Percentiles rank a stretch among this genome's conserved stretches.
These are phyloP conservation scores for Pleurotus tuoliensis DNA, from an alignment of 768 basidiomycete species.

Conservation along the genomic window DNA sequence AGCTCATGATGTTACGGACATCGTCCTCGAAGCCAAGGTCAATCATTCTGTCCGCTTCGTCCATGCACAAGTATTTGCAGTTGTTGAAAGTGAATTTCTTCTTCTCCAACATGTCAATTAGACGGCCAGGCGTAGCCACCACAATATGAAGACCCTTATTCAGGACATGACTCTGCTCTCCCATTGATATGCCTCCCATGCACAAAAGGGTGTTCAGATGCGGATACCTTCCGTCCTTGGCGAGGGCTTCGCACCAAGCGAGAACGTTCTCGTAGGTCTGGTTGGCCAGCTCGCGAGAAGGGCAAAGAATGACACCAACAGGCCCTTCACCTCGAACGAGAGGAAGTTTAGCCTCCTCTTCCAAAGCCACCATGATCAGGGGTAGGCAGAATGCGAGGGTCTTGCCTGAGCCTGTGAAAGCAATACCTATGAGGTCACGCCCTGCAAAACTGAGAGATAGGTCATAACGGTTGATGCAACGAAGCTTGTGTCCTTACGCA, in stretches of 20 bases:
- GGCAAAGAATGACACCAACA: conserved; percentile 94
- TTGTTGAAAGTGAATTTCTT: conserved; percentile 86
- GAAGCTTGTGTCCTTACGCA: conserved; percentile 53
- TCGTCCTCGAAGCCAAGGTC: conserved; percentile 99
- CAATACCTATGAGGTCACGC: conserved; percentile 97
- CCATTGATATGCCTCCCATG: conserved; percentile 98
- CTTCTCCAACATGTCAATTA: conserved; percentile 99
- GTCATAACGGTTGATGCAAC: conserved; percentile 14
- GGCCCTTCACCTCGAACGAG: conserved; percentile 94
- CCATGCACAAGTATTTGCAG: conserved; percentile 97
- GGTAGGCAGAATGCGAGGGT: conserved; percentile 99
- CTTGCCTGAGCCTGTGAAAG: conserved; percentile 98
- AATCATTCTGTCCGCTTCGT: conserved; percentile 99
- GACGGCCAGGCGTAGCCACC: conserved; percentile 92
- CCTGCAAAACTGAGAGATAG: conserved; percentile 71
- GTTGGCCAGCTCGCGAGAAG: conserved; percentile 92
- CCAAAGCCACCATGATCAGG: conserved; percentile 91
- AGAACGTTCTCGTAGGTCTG: conserved; percentile 96
- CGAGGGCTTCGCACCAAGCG: conserved; percentile 78
- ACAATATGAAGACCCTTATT: conserved; percentile 93
- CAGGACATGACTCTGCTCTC: conserved; percentile 90
- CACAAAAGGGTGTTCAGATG: conserved; percentile 85
- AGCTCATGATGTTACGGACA: conserved; percentile 98
- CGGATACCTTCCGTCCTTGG: conserved; percentile 80
- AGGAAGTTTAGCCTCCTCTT: conserved; percentile 88